phyloP scores from a whole-genome alignment of 768 basidiomycete species.

The Sutorius australiensis region DNA sequence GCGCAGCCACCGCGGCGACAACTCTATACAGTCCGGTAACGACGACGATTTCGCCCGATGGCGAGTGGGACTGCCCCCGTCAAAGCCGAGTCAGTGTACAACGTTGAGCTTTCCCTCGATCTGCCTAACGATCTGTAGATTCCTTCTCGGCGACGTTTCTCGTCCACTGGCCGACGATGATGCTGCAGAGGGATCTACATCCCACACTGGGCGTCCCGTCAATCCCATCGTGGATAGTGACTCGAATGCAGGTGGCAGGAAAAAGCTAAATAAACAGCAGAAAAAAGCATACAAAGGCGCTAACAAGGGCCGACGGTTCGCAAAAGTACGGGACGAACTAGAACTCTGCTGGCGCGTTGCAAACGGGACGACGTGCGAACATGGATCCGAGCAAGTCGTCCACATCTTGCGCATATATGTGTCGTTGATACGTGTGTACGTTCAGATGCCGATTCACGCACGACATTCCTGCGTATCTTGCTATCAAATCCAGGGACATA shows the following conservation, averaged over 20 bases:
- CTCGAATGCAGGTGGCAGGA: constrained; percentile 25
- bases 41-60: constrained; percentile 1
- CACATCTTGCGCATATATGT: neutral
- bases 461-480: constrained; percentile 71
- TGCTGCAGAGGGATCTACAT: constrained; percentile 59
- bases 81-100: constrained; percentile 47
- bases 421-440: neutral
- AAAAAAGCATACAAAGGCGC: constrained; percentile 74
- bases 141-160: constrained; percentile 32
- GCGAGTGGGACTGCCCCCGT: constrained; percentile 47
- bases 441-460: constrained; percentile 76
- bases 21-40: neutral
- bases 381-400: constrained; percentile 55
- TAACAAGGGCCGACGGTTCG: constrained; percentile 81
- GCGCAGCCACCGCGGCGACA: constrained; percentile 10
- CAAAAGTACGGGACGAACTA: constrained; percentile 71
- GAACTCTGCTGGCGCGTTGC: constrained; percentile 83
- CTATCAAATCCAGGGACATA: constrained; percentile 71
- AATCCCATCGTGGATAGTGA: constrained; percentile 34
- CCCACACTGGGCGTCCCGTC: constrained; percentile 22
- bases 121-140: constrained; percentile 31
- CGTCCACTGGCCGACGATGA: constrained; percentile 46
- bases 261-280: constrained; percentile 55
- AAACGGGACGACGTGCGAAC: constrained; percentile 64
- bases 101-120: neutral